Conservation (phyloP, 345 rosid genomes). For the Boechera divaricarpa region DNA sequence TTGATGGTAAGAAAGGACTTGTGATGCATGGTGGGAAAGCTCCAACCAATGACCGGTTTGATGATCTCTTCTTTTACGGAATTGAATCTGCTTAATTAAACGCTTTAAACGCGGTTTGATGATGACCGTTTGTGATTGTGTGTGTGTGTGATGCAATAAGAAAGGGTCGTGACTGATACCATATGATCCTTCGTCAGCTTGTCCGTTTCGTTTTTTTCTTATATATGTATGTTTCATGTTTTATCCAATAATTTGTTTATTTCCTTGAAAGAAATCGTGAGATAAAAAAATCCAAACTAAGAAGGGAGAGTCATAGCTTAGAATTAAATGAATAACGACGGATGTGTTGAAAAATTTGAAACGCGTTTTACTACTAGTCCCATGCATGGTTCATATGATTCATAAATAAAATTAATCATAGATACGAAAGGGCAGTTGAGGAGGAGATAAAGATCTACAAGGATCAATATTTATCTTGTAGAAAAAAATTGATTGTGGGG, state of each 20-base stretch:
- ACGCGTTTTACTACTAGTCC: too few relatives aligned
- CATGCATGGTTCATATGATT: too few relatives aligned
- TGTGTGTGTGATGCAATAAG: constrained; percentile 7
- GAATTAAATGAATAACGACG: too few relatives aligned
- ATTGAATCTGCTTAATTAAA: background rate
- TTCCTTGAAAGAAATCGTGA: background rate
- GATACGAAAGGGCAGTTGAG: too few relatives aligned
- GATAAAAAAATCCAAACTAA: too few relatives aligned
- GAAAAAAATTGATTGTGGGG: too few relatives aligned
- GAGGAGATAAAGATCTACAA: too few relatives aligned
- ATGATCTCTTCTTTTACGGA: constrained; percentile 37
- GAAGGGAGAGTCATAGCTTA: too few relatives aligned
- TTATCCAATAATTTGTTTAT: background rate
- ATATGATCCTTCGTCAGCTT: constrained; percentile 3
- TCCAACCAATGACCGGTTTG: constrained; percentile 34
- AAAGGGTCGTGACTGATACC: background rate
- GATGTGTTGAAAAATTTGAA: too few relatives aligned
- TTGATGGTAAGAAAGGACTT: constrained; percentile 37
- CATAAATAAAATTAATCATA: too few relatives aligned
- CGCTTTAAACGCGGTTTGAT: background rate
- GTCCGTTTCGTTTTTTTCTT: background rate
- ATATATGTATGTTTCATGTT: background rate
- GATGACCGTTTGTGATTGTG: constrained; percentile 13
- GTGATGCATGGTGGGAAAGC: constrained; percentile 44
- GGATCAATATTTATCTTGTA: too few relatives aligned